A percentile compares a stretch with the other conserved stretches of the same genome.
Conservation (phyloP, 768 basidiomycete species). For the Rhizopogon vesiculosus region DNA sequence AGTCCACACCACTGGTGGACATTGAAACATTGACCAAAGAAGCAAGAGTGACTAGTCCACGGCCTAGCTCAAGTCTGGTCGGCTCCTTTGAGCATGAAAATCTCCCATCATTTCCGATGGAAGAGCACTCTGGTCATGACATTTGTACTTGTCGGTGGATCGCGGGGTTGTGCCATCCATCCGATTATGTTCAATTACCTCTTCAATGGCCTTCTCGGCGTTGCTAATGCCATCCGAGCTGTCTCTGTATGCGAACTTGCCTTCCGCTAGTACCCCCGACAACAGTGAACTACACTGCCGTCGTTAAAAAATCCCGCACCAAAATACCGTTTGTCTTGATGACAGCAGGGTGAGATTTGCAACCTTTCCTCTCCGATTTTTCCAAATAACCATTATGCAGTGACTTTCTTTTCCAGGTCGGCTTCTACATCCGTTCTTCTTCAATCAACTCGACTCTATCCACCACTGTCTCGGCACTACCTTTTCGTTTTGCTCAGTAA, state of each 20-base stretch:
- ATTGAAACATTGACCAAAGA: no score
- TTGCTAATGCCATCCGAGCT: constrained; percentile 41
- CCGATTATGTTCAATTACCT: constrained; percentile 19
- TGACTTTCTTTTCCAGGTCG: constrained; percentile 23
- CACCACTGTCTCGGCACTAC: constrained; percentile 38
- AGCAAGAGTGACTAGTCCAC: no score
- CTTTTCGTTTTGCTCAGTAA: constrained; percentile 54
- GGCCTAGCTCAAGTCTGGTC: no score
- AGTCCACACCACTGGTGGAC: no score
- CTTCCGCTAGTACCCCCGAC: constrained; percentile 27
- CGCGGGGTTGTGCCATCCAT: constrained; percentile 16
- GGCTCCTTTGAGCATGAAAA: no score
- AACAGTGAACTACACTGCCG: constrained; percentile 8
- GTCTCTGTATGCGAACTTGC: constrained; percentile 32
- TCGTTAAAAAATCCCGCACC: constrained; percentile 6
- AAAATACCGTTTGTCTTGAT: constrained; percentile 14
- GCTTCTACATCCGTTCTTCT: constrained; percentile 49
- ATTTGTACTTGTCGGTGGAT: no score
- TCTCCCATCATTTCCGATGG: no score
- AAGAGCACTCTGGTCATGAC: no score
- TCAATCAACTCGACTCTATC: constrained; percentile 49
- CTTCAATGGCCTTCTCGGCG: constrained; percentile 21
- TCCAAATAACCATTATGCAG: not conserved
- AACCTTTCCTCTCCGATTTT: not conserved
- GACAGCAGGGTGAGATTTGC: constrained; percentile 13